phyloP scores from a whole-genome alignment of 2,329 filamentous ascomycete genomes.

The Aureobasidium uvarum region DNA sequence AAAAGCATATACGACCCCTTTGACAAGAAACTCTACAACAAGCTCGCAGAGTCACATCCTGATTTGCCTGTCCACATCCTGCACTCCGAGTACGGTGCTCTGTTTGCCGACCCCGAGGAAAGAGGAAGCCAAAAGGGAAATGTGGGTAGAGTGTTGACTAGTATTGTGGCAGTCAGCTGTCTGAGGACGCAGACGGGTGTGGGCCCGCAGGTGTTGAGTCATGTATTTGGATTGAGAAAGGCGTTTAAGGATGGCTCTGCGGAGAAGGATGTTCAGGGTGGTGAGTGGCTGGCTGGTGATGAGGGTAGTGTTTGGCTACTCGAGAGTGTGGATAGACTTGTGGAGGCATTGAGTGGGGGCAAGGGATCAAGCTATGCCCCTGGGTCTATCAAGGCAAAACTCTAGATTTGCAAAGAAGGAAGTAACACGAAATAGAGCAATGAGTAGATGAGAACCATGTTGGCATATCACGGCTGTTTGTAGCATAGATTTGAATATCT shows the following conservation, averaged over 20 bases:
- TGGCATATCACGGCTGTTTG: not conserved
- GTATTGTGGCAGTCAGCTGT: constrained; percentile 70
- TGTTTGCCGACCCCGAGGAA: constrained; percentile 66
- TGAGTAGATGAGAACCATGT: not conserved
- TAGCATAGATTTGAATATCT: not conserved
- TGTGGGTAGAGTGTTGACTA: constrained; percentile 69
- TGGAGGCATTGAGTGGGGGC: constrained; percentile 50
- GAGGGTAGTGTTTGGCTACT: constrained; percentile 65
- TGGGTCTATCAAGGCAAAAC: constrained; percentile 47
- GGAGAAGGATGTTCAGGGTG: constrained; percentile 56
- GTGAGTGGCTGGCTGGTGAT: constrained; percentile 62
- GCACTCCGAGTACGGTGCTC: constrained; percentile 67
- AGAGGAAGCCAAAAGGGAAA: constrained; percentile 41
- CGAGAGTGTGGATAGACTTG: constrained; percentile 60
- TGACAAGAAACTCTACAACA: constrained; percentile 66
- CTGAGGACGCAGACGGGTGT: constrained; percentile 77
- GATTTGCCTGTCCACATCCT: constrained; percentile 80
- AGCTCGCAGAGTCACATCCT: constrained; percentile 72
- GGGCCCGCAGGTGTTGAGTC: constrained; percentile 75
- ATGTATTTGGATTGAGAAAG: constrained; percentile 78
- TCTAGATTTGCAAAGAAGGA: constrained; percentile 30
- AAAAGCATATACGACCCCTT: constrained; percentile 74
- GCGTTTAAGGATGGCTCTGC: constrained; percentile 65
- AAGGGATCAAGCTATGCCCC: constrained; percentile 58
- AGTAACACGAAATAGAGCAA: too few species aligned